Evolutionary conservation across 805 yeast species (phyloP).

Genomic region (Yarrowia alimentaria): DNA sequence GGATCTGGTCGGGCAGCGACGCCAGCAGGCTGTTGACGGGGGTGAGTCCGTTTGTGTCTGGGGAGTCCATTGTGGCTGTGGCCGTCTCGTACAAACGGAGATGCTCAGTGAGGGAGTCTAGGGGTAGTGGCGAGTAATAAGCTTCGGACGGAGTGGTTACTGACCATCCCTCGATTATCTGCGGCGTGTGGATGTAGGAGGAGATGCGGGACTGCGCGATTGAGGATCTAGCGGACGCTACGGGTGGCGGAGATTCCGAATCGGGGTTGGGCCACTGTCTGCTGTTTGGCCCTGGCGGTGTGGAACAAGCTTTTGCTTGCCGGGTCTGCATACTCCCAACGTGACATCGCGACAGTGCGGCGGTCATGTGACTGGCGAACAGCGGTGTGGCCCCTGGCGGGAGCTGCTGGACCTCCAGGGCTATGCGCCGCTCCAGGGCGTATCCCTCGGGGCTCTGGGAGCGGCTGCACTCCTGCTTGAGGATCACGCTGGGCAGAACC

Average conservation of each 20-base stretch:
- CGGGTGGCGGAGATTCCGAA: background rate
- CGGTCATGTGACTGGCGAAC: no score
- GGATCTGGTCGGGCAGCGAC: constrained; percentile 6
- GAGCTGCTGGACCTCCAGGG: background rate
- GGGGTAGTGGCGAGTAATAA: constrained; percentile 27
- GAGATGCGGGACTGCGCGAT: constrained; percentile 11
- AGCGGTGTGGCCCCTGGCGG: constrained; percentile 16
- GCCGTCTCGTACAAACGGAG: constrained; percentile 12
- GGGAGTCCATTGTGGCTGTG: constrained; percentile 22
- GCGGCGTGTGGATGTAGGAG: constrained; percentile 13
- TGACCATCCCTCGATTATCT: constrained; percentile 13
- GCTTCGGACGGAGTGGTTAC: constrained; percentile 23
- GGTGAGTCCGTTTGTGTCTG: background rate
- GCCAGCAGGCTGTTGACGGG: constrained; percentile 5
- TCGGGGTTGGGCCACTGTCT: background rate
- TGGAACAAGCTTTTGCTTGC: no score
- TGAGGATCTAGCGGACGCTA: no score
- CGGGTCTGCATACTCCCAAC: no score
- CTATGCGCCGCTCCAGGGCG: constrained; percentile 13
- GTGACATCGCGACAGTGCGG: no score
- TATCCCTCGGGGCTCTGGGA: constrained; percentile 28
- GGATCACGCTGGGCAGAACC: constrained; percentile 13
- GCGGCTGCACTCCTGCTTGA: constrained; percentile 25
- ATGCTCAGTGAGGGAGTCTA: constrained; percentile 26
- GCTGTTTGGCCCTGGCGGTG: no score